Evolutionary conservation across 2,329 filamentous ascomycete genomes (phyloP).

Genomic region (Aspergillus nomiae): DNA sequence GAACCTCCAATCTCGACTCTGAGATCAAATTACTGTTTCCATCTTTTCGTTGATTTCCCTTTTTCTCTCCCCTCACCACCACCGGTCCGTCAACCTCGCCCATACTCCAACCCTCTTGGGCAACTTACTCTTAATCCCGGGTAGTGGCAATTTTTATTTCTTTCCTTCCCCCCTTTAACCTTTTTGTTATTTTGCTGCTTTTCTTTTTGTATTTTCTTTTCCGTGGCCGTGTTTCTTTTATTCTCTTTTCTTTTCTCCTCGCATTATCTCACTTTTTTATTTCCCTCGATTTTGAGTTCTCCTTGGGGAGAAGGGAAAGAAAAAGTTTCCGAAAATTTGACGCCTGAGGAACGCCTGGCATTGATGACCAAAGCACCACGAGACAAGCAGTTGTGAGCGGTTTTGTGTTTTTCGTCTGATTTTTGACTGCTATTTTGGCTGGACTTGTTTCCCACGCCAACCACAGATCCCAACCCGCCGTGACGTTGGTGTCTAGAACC

Average conservation of each 20-base stretch:
- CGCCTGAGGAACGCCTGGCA: slow-evolving; percentile 16
- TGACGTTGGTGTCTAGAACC: slow-evolving; percentile 1
- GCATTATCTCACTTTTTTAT: slow-evolving; percentile 15
- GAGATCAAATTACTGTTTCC: slow-evolving; percentile 15
- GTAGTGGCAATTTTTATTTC: slow-evolving; percentile 16
- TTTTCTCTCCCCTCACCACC: slow-evolving; percentile 12
- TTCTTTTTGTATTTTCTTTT: slow-evolving; percentile 8
- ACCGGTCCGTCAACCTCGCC: slow-evolving; percentile 2
- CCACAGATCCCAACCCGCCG: slow-evolving; percentile 4
- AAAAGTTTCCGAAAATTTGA: slow-evolving; percentile 13
- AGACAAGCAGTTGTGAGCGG: slow-evolving; percentile 21
- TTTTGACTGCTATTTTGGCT: slow-evolving; percentile 13
- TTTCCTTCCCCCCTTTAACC: neutral
- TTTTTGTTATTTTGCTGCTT: slow-evolving; percentile 19
- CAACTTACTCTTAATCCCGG: slow-evolving; percentile 11
- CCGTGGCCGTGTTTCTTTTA: neutral
- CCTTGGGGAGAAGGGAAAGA: slow-evolving; percentile 10
- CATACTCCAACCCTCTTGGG: slow-evolving; percentile 10
- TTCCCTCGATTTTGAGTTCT: slow-evolving; percentile 15
- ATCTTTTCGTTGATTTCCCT: slow-evolving; percentile 10
- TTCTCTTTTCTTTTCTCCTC: slow-evolving; percentile 16
- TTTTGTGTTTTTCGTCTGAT: slow-evolving; percentile 13
- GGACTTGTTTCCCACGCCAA: slow-evolving; percentile 15
- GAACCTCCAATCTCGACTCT: slow-evolving; percentile 5
- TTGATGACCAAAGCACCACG: slow-evolving; percentile 23